Evolutionary conservation across 2,329 filamentous ascomycete species (phyloP).

Genomic region (Alternaria sp.): DNA sequence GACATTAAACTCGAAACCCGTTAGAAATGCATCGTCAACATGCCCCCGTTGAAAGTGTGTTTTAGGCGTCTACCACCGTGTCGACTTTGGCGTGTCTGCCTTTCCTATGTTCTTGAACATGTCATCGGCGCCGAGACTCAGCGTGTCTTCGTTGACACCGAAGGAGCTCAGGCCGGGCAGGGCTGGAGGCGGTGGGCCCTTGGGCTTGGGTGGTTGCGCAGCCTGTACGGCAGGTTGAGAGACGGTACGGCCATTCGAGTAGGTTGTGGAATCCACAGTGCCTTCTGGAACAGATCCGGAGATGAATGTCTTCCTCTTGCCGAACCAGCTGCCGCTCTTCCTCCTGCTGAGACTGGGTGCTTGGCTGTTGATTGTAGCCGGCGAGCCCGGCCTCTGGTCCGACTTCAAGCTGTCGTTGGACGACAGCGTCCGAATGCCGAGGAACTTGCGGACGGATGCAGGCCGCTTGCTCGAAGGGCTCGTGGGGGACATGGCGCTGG

Average conservation of each 20-base stretch:
- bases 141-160: slow-evolving; percentile 42
- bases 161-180: slow-evolving; percentile 48
- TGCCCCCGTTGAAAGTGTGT: slow-evolving; percentile 13
- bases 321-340: slow-evolving; percentile 51
- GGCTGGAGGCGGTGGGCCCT: slow-evolving; percentile 49
- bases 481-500: slow-evolving; percentile 39
- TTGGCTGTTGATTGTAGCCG: slow-evolving; percentile 43
- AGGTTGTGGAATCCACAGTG: slow-evolving; percentile 28
- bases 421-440: slow-evolving; percentile 47
- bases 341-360: slow-evolving; percentile 39
- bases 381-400: slow-evolving; percentile 43
- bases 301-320: slow-evolving; percentile 45
- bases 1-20: slow-evolving; percentile 39
- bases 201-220: slow-evolving; percentile 28
- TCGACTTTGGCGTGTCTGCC: slow-evolving; percentile 5
- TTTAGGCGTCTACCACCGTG: slow-evolving; percentile 27
- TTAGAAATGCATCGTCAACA: slow-evolving; percentile 36
- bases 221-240: slow-evolving; percentile 18
- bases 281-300: slow-evolving; percentile 44
- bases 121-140: slow-evolving; percentile 45
- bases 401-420: slow-evolving; percentile 46
- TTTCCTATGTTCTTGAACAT: slow-evolving; percentile 49
- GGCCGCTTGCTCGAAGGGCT: slow-evolving; percentile 44
- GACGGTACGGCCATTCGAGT: slow-evolving; percentile 29
- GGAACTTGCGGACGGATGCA: slow-evolving; percentile 50